phyloP scores from a whole-genome alignment of 345 rosid genomes.

The Salix arbutifolia region DNA sequence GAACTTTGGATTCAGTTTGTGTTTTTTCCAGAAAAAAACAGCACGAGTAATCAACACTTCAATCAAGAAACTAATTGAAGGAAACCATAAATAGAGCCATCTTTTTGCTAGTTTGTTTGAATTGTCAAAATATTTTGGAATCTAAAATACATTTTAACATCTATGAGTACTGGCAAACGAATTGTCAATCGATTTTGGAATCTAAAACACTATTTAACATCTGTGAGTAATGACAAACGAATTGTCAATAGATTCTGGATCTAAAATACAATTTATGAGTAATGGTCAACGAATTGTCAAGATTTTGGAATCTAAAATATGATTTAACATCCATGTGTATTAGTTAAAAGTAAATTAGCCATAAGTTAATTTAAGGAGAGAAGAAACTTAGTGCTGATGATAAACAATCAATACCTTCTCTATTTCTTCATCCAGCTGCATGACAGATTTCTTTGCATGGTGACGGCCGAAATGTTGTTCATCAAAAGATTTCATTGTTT shows the following conservation, averaged over 20 bases:
- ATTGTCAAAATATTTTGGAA: neutral
- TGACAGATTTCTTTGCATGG: constrained; percentile 78
- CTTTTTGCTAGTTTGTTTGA: neutral
- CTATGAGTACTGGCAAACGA: too few relatives aligned
- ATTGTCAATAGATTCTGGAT: neutral
- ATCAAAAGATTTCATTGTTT: constrained; percentile 66
- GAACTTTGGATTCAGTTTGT: neutral
- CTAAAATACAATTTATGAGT: neutral
- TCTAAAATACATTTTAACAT: neutral
- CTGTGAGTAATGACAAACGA: neutral
- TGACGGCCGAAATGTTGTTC: constrained; percentile 92
- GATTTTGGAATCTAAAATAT: neutral
- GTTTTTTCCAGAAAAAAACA: neutral
- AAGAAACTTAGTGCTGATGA: neutral
- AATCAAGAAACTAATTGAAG: neutral
- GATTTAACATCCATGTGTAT: neutral
- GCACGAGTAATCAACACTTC: neutral
- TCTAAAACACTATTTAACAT: neutral
- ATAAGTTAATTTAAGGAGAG: neutral
- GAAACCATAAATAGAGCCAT: neutral
- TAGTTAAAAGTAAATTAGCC: neutral
- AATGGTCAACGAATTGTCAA: neutral
- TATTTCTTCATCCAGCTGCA: constrained; percentile 76
- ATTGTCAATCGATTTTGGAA: too few relatives aligned
- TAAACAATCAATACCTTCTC: constrained; percentile 52